Base-by-base conservation (phyloP, 495 filamentous ascomycete genomes). In the Talaromyces proteolyticus region DNA sequence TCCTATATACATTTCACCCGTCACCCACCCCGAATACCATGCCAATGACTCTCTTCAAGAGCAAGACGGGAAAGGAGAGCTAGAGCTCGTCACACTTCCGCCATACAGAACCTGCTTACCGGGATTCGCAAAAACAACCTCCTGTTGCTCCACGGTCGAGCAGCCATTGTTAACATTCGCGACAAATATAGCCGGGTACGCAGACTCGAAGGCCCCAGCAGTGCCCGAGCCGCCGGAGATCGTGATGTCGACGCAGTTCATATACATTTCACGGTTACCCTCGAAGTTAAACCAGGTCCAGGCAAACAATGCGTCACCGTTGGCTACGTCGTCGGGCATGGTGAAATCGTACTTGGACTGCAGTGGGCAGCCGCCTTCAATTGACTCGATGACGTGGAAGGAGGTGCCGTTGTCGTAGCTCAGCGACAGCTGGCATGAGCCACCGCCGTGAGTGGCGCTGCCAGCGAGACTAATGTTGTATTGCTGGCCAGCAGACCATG, bases 241-340 rank as follows among this genome's bases (percentile, higher is more conserved):
- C 17, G 65, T 72, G 44, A 79, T 64, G 5, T 74, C 65, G 0
- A 77, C 76, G 50, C 79, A 84, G 59, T 77, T 79, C 73, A 80
- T 79, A 60, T 81, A 85, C 69, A 85, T 79, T 56, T 82, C 79
- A 11, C 70, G 69, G 50, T 81, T 76, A 0, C 80, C 80, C 0
- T 72, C 38, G 18, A 74, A 59, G 42, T 80, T 82, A 59, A 79
- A 76, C 82, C 82, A 86, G 0, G 73, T 75, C 81, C 79, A 85
- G 1, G 76, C 72, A 40, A 85, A 69, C 1, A 74, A 62, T 3
- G 64, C 68, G 0, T 65, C 57, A 12, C 82, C 85, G 36, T 68
- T 60, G n/a, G 72, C 73, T 7, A 79, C 78, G 42, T 81, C 80
- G 1, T 62, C 53, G 4, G 88, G 87, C 26, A 93, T 70, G 25